Conservation (phyloP, 2,329 filamentous ascomycete genomes). For the Seiridium unicorne region DNA sequence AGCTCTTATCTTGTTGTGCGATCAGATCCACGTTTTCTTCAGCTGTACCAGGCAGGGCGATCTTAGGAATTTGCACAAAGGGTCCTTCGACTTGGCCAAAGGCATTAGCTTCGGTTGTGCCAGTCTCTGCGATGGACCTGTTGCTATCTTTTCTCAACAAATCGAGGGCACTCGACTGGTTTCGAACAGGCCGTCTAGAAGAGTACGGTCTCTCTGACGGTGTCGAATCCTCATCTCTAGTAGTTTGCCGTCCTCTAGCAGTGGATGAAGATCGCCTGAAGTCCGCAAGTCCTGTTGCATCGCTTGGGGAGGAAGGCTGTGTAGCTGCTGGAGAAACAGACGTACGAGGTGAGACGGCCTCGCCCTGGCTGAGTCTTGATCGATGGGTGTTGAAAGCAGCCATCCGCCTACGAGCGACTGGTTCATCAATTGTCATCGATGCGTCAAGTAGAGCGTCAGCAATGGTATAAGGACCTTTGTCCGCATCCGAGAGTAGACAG, state of each 20-base stretch:
- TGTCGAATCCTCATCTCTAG: slow-evolving; percentile 32
- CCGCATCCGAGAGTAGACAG: slow-evolving; percentile 28
- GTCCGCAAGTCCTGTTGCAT: slow-evolving; percentile 21
- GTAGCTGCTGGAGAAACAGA: slow-evolving; percentile 20
- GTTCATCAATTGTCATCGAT: slow-evolving; percentile 80
- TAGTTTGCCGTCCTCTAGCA: slow-evolving; percentile 20
- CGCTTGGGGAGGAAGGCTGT: slow-evolving; percentile 23
- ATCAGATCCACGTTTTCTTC: slow-evolving; percentile 29
- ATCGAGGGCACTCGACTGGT: slow-evolving; percentile 58
- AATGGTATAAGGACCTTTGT: slow-evolving; percentile 68
- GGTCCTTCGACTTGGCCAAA: slow-evolving; percentile 61
- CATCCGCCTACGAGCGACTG: slow-evolving; percentile 51
- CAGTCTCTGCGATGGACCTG: slow-evolving; percentile 58
- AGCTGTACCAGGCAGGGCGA: slow-evolving; percentile 30
- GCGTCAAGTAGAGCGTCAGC: slow-evolving; percentile 89
- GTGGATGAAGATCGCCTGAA: slow-evolving; percentile 34
- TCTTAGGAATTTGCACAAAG: slow-evolving; percentile 39
- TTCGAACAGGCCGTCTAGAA: slow-evolving; percentile 46
- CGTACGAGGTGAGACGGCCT: slow-evolving; percentile 31
- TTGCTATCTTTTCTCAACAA: slow-evolving; percentile 57
- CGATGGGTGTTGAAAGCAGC: slow-evolving; percentile 51
- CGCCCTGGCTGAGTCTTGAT: slow-evolving; percentile 37
- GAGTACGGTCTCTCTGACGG: slow-evolving; percentile 40
- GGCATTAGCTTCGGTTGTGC: slow-evolving; percentile 57
- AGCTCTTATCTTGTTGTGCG: slow-evolving; percentile 36